Evolutionary conservation across 2,329 filamentous ascomycete genomes (phyloP), one percentile per base, ranked within the genome.

Genomic region (Alternaria dauci): DNA sequence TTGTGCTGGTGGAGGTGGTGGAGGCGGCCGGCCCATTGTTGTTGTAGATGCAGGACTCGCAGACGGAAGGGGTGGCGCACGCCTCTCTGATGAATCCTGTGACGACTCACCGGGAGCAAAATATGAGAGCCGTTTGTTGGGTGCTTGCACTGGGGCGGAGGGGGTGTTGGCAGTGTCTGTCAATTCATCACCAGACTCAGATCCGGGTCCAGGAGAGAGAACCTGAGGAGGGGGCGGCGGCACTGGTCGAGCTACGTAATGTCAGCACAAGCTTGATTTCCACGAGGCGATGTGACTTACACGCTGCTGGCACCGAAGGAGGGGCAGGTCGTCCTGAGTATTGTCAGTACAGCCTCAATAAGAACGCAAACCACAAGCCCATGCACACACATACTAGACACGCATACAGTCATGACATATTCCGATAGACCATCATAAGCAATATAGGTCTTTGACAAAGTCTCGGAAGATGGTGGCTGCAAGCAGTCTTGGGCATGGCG

Each of bases 171-270:
- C 63, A 32, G 75, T 76, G 14, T 77, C 78, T 28, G 79, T 75
- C 70, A 93, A 81, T 77, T 97, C 94, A 76, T 97, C 94, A 70
- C 96, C 94, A 43, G 94, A 95, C 75, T 91, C 92, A 1, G 93
- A 96, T 30, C 93, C 93, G 62, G 90, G 86, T 59, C 89, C 92
- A 46, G 88, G 89, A 41, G 91, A 91, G 48, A 85, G 83, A 16
- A 86, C 74, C 43, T 82, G 82, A 30, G 84, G 81, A 39, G 85
- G 81, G 36, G 84, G 80, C 39, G 86, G 81, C 52, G 86, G 87
- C 2, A 84, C 82, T 46, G 89, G 87, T 50, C 89, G 90, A 70
- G 87, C 90, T 93, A 32, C 14, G 4, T 47, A 34, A 39, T 28
- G 28, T 62, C 30, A 59, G 59, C n/a, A 16, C n/a, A 32, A 9